Base-by-base conservation (phyloP, 495 filamentous ascomycete species). In the Neurospora sp. region DNA sequence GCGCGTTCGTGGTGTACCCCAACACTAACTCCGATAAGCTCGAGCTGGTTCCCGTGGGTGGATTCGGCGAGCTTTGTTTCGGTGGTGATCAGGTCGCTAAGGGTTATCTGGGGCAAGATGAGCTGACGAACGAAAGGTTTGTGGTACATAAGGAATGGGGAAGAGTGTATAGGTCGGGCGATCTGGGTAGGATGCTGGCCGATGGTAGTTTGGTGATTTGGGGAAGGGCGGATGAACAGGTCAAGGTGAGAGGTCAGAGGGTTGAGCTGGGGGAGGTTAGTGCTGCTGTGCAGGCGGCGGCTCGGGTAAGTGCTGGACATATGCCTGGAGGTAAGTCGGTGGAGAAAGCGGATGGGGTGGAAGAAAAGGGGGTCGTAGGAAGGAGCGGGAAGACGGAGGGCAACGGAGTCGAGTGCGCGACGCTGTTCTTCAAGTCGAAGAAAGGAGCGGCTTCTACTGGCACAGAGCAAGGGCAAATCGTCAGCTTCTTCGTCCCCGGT, bases 201-300 rank as follows among this genome's bases (percentile, higher is more conserved):
- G 90, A 94, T 78, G 90, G 91, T 0, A 87, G 87, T 8, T 82
- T 93, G 40, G 85, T 92, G 38, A 94, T 93, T 74, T 81, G 89
- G n/a, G 91, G 92, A 16, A 87, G 93, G 18, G 83, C 88, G 0
- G 93, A 96, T 75, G 91, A 91, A 68, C 93, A 94, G 83, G 88
- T 94, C 76, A 97, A 96, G 75, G 83, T 97, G 37, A 88, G 93
- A 31, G 93, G 93, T 2, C 90, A 94, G 74, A 87, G 92, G 9
- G 88, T 94, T 7, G 93, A 94, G 40, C 85, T 95, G 8, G 88
- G 87, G 4, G 95, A 98, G 80, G 91, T 97, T 42, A 91, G 88
- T 68, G 81, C 82, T n/a, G 79, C 79, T 20, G 74, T 93, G 11
- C 73, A 81, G 20, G 81, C 83, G 53, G 27, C 53, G 6, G 53